phyloP scores from a whole-genome alignment of 2,329 filamentous ascomycete species.

The Hortaea werneckii region DNA sequence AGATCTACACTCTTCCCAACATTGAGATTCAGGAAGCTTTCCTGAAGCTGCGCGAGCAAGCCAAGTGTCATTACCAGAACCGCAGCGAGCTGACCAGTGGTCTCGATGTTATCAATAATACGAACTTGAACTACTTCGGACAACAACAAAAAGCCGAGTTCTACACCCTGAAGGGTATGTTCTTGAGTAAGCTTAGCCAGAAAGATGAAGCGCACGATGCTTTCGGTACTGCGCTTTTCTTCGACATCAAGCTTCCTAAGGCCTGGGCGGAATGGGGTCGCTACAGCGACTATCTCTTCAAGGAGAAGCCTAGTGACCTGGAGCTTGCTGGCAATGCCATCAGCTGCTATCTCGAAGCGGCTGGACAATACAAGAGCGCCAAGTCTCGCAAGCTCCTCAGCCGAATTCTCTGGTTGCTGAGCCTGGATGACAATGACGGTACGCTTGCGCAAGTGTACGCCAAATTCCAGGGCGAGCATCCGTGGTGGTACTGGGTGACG shows the following conservation, averaged over 20 bases:
- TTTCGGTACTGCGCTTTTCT: conserved; percentile 89
- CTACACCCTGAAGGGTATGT: conserved; percentile 99
- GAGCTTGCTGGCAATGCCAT: conserved; percentile 82
- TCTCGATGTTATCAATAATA: conserved; percentile 98
- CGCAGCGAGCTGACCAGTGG: conserved; percentile 83
- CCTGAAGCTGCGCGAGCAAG: conserved; percentile 94
- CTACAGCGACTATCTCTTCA: conserved; percentile 95
- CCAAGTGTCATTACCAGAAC: conserved; percentile 97
- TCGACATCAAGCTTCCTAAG: conserved; percentile 89
- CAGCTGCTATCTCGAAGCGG: conserved; percentile 91
- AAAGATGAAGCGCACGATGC: conserved; percentile 87
- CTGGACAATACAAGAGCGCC: conserved; percentile 91
- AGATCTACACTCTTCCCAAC: conserved; percentile 96
- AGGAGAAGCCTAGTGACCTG: conserved; percentile 73
- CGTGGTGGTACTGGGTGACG: conserved; percentile 99
- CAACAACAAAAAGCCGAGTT: conserved; percentile 95
- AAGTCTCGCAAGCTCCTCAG: conserved; percentile 92
- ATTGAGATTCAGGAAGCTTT: conserved; percentile 99
- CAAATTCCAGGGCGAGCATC: conserved; percentile 93
- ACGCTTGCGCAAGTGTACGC: conserved; percentile 79
- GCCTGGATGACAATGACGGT: conserved; percentile 79
- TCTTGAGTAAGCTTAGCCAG: conserved; percentile 84
- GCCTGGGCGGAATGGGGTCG: conserved; percentile 99
- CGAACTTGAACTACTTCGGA: conserved; percentile 97
- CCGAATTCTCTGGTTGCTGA: conserved; percentile 88